phyloP scores from a whole-genome alignment of 1,284 basidiomycete species.

The Neonothopanus nambi region DNA sequence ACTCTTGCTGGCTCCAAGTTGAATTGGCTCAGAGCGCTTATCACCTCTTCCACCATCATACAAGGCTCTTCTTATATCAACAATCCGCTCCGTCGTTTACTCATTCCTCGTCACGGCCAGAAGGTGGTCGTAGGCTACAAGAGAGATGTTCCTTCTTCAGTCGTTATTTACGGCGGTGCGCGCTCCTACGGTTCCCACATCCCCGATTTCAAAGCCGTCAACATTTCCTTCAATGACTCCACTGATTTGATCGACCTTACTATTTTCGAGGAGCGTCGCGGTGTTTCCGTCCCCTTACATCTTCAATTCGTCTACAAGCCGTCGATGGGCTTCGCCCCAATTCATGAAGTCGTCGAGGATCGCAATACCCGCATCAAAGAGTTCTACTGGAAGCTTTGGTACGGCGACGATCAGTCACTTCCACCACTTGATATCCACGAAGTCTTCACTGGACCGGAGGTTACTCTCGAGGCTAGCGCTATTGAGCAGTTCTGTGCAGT shows the following conservation, averaged over 20 bases:
- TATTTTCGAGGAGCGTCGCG: slow-evolving; percentile 83
- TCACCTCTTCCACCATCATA: slow-evolving; percentile 82
- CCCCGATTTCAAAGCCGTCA: slow-evolving; percentile 79
- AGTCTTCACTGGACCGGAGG: slow-evolving; percentile 82
- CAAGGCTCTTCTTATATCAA: slow-evolving; percentile 84
- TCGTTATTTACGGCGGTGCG: slow-evolving; percentile 74
- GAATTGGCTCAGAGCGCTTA: slow-evolving; percentile 86
- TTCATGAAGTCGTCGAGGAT: slow-evolving; percentile 86
- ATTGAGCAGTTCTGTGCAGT: slow-evolving; percentile 93
- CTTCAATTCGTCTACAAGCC: slow-evolving; percentile 90
- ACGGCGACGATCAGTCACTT: slow-evolving; percentile 78
- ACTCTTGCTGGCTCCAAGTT: slow-evolving; percentile 79
- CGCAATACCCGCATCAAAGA: slow-evolving; percentile 93
- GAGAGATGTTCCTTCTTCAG: slow-evolving; percentile 49
- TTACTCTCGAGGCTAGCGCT: slow-evolving; percentile 72
- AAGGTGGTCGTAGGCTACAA: slow-evolving; percentile 63
- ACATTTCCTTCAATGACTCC: slow-evolving; percentile 63
- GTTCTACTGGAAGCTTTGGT: slow-evolving; percentile 98
- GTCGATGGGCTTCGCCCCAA: slow-evolving; percentile 87
- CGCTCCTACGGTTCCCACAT: slow-evolving; percentile 78
- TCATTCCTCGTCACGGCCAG: slow-evolving; percentile 82
- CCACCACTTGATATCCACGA: slow-evolving; percentile 77
- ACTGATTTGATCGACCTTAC: slow-evolving; percentile 71
- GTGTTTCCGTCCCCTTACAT: slow-evolving; percentile 76
- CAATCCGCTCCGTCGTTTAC: slow-evolving; percentile 88